Base-by-base conservation (phyloP, 2,329 filamentous ascomycete genomes). In the Colletotrichum chrysophilum region DNA sequence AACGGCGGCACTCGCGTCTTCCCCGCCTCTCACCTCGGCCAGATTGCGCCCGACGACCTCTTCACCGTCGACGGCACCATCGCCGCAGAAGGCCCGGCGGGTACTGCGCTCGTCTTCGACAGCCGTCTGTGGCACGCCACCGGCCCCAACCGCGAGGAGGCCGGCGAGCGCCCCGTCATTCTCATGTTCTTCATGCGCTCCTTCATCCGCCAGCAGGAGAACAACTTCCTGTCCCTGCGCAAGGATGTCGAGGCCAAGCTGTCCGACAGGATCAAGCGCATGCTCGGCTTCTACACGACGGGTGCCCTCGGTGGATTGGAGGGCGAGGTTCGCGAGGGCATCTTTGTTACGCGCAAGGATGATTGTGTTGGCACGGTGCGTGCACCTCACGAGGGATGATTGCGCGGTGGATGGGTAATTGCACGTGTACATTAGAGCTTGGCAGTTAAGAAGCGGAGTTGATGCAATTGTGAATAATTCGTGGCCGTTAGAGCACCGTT, bases 191-290 rank as follows among this genome's bases (percentile, higher is more conserved):
- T 72, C 62, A 61, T 72, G 62, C 62, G 70, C 2, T 67, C 70
- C 13, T 72, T 72, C 62, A 61, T 72, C 21, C 70, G 62, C n/a
- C 48, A 58, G 14, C 48, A 52, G n/a, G 70, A 72, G 28, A 72
- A 72, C 34, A 43, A 72, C 36, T 72, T 48, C n/a, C 26, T 72
- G 12, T 72, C 70, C 4, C 34, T 72, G 34, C 70, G 70, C 14
- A 72, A 72, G 52, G 70, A 67, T 28, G 62, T 72, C 9, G 70
- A 72, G 70, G 70, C 52, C 4, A 72, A 72, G 62, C 48, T 72
- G 21, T 48, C 70, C 2, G 62, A 67, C 62, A 65, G 70, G 16
- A 55, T 66, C 26, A 72, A 72, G 55, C 24, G 55, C 3, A 21
- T 71, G 14, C 61, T 71, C 4, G 69, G 69, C 5, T 71, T 71